Evolutionary conservation across 306 rosid genomes (phyloP).

Genomic region (Urtica urens): DNA sequence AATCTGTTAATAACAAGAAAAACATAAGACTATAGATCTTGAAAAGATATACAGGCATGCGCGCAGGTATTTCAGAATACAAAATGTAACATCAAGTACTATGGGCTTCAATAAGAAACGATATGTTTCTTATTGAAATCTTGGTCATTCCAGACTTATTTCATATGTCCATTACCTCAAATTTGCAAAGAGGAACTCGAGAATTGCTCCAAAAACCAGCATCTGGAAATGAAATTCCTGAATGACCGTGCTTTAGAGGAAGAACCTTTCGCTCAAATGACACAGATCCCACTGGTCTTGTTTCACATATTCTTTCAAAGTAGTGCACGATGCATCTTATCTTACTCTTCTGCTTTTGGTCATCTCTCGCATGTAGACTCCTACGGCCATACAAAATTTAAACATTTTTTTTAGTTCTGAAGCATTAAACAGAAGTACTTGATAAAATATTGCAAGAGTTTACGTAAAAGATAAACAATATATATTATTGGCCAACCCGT

Average conservation of each 20-base stretch:
- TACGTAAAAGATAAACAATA: no score
- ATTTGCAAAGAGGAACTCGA: constrained; percentile 47
- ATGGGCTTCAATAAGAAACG: no score
- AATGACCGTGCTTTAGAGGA: constrained; percentile 29
- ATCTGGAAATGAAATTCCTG: constrained; percentile 44
- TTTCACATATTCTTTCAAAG: constrained; percentile 62
- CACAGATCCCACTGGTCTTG: constrained; percentile 55
- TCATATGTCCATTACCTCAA: constrained; percentile 73
- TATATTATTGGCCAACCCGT: no score
- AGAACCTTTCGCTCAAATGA: constrained; percentile 90
- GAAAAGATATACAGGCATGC: no score
- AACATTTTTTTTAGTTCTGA: background rate
- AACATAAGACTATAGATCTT: no score
- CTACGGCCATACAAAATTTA: constrained; percentile 35
- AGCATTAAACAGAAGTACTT: no score
- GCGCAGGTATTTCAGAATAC: no score
- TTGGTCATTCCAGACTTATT: no score
- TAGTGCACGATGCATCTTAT: constrained; percentile 71
- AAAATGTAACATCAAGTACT: no score
- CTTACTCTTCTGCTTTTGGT: constrained; percentile 61
- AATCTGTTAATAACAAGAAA: background rate
- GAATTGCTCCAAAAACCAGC: constrained; percentile 62
- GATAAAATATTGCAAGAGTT: no score
- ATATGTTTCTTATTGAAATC: no score
- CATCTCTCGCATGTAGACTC: constrained; percentile 46